These are phyloP conservation scores for Metarhizium sp. DNA, from an alignment of 2,329 filamentous ascomycete species.

Conservation along the genomic window DNA sequence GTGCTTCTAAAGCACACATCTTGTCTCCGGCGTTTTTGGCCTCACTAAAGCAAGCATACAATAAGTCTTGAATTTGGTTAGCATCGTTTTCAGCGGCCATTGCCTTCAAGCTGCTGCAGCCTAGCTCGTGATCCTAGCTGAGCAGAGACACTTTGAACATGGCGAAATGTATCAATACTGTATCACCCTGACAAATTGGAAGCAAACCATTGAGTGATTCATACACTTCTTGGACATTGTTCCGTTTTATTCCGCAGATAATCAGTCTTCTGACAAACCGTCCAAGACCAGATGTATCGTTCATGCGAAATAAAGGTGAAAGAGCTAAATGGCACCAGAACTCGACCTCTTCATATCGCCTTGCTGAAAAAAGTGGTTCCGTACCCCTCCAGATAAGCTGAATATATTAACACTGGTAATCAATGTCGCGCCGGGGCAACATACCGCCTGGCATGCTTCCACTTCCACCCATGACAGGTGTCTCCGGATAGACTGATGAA, in stretches of 20 bases:
- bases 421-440: constrained; percentile 12
- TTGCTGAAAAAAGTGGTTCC: constrained; percentile 46
- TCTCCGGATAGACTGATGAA: constrained; percentile 34
- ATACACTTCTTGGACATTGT: constrained; percentile 15
- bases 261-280: constrained; percentile 67
- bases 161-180: constrained; percentile 58
- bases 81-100: constrained; percentile 37
- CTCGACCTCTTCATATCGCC: constrained; percentile 45
- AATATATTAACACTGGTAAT: constrained; percentile 8
- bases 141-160: constrained; percentile 65
- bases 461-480: constrained; percentile 51
- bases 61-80: constrained; percentile 43
- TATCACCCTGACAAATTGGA: constrained; percentile 45
- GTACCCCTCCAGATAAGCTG: constrained; percentile 76
- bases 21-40: constrained; percentile 58
- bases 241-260: constrained; percentile 51
- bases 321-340: constrained; percentile 65
- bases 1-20: constrained; percentile 36
- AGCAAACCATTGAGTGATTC: constrained; percentile 50
- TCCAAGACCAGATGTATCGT: constrained; percentile 55
- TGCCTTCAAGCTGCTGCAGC: constrained; percentile 52
- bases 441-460: constrained; percentile 57
- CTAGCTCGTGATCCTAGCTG: constrained; percentile 45
- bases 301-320: constrained; percentile 55
- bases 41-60: constrained; percentile 76